Evolutionary conservation across 306 rosid species (phyloP).

Genomic region (Bauhinia variegata): DNA sequence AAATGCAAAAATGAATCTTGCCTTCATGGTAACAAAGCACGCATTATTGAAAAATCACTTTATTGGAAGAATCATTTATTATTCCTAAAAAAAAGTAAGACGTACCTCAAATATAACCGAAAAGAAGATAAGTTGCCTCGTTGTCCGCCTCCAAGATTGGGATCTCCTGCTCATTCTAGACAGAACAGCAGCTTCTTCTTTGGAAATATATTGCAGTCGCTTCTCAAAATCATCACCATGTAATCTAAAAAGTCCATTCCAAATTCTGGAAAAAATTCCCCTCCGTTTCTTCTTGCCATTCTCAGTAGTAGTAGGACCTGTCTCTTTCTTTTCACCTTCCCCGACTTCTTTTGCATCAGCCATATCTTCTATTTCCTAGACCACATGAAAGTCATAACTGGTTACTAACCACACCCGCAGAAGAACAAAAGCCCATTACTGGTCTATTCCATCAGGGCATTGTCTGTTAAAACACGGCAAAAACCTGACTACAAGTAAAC

Average conservation of each 20-base stretch:
- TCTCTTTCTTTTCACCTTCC: conserved; percentile 64
- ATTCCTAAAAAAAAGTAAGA: not conserved
- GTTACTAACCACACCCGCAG: conserved; percentile 22
- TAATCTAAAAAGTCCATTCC: conserved; percentile 70
- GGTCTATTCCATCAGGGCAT: not conserved
- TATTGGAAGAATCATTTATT: not conserved
- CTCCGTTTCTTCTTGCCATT: conserved; percentile 60
- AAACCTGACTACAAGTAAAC: no score
- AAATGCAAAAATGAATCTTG: conserved; percentile 5
- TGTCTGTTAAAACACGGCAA: not conserved
- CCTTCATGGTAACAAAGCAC: conserved; percentile 3
- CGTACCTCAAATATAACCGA: conserved; percentile 85
- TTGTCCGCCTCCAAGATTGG: conserved; percentile 56
- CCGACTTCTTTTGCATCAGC: conserved; percentile 69
- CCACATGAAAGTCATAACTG: not conserved
- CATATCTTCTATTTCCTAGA: conserved; percentile 50
- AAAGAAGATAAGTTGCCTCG: conserved; percentile 59
- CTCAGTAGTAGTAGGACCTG: conserved; percentile 35
- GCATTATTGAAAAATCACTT: conserved; percentile 4
- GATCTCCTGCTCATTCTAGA: conserved; percentile 71
- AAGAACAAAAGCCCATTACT: not conserved
- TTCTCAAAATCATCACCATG: conserved; percentile 91
- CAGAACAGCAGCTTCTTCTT: conserved; percentile 81
- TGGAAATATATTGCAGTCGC: conserved; percentile 80
- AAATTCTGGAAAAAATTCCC: conserved; percentile 70